These are phyloP conservation scores for Arabidopsis arenosa DNA, from an alignment of 345 rosid species.

Conservation along the genomic window DNA sequence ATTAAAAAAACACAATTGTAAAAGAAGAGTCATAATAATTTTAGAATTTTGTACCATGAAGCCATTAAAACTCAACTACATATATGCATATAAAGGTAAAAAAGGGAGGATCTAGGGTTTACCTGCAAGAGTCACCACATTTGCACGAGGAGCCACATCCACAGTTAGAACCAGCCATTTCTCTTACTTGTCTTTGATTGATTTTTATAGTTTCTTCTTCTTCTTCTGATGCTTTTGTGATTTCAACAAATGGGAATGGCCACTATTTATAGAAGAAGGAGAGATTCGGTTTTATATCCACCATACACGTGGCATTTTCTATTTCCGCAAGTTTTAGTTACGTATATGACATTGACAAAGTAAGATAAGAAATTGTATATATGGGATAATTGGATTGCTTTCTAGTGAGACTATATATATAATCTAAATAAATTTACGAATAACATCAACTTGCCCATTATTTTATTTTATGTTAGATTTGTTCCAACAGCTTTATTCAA, in stretches of 20 bases:
- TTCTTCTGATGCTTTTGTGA: conserved; percentile 30
- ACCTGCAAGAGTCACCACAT: conserved; percentile 54
- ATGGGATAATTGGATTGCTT: background rate
- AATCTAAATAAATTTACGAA: background rate
- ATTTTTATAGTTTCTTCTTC: background rate
- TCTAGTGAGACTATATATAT: background rate
- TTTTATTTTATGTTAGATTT: background rate
- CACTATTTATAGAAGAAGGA: conserved; percentile 36
- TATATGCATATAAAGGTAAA: background rate
- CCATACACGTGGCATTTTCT: conserved; percentile 42
- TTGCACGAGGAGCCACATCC: conserved; percentile 51
- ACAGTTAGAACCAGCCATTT: conserved; percentile 50
- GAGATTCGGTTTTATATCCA: conserved; percentile 5
- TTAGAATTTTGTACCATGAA: too few species aligned
- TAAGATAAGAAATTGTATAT: background rate
- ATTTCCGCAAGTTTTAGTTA: background rate
- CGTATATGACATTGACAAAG: conserved; percentile 10
- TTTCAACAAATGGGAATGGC: conserved; percentile 14
- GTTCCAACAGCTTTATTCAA: background rate
- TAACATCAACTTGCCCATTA: conserved; percentile 7
- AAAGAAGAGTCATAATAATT: too few species aligned
- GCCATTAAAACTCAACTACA: background rate
- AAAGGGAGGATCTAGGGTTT: conserved; percentile 5
- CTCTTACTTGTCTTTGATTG: conserved; percentile 30
- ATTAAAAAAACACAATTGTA: too few species aligned